These are phyloP conservation scores for Chenopodium album DNA, from an alignment of 148 eudicot genomes.

Conservation along the genomic window DNA sequence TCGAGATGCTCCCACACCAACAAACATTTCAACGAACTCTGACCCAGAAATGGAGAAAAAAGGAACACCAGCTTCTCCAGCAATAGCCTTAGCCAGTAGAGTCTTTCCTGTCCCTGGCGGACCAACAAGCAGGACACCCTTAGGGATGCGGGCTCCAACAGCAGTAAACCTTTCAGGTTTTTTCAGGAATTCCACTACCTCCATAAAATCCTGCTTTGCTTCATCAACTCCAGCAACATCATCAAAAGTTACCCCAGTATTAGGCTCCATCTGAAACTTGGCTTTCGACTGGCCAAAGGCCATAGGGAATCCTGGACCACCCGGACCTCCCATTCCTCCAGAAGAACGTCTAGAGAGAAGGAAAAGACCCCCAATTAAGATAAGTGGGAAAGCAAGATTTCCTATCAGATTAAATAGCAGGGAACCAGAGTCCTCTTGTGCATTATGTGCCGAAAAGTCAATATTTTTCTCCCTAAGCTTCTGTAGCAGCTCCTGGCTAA, in stretches of 20 bases:
- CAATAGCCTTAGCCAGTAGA: conserved; percentile 91
- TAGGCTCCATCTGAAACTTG: conserved; percentile 99
- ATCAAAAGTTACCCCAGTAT: conserved; percentile 94
- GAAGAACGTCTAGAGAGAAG: conserved; percentile 83
- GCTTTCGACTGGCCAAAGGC: conserved; percentile 94
- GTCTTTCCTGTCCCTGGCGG: conserved; percentile 99
- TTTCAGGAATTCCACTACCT: conserved; percentile 95
- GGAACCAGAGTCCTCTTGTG: conserved; percentile 93
- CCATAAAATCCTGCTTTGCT: conserved; percentile 99
- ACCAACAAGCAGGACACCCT: conserved; percentile 97
- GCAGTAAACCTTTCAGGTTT: conserved; percentile 98
- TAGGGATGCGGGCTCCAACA: conserved; percentile 96
- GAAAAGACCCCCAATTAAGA: conserved; percentile 91
- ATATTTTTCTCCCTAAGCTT: conserved; percentile 94
- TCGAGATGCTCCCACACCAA: conserved; percentile 98
- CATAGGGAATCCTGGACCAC: conserved; percentile 90
- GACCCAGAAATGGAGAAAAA: conserved; percentile 99
- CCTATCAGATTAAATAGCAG: conserved; percentile 86
- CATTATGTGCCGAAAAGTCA: conserved; percentile 97
- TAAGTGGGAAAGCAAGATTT: conserved; percentile 81
- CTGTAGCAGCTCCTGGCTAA: conserved; percentile 97
- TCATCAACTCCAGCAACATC: conserved; percentile 99
- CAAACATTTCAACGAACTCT: conserved; percentile 99
- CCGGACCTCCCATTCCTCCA: conserved; percentile 99
- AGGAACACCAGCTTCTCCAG: conserved; percentile 99